Conservation (phyloP, 495 filamentous ascomycete species). For the Baudoinia panamericana region DNA sequence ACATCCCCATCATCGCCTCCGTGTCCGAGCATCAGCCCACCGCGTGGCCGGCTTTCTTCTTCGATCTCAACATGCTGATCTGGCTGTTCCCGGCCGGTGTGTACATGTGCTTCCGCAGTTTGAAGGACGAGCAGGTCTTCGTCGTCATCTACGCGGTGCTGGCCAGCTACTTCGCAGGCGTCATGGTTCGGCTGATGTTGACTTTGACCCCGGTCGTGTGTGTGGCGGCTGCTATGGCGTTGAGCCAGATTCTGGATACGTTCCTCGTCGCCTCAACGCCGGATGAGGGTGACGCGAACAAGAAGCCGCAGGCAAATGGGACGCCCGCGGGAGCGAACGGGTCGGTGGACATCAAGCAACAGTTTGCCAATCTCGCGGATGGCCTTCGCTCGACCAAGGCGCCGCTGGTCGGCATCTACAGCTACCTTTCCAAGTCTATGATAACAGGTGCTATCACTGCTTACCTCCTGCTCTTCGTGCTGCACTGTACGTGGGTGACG, state of each 20-base stretch:
- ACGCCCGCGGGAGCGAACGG: slow-evolving; percentile 38
- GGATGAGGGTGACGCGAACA: neutral
- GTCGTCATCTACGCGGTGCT: slow-evolving; percentile 93
- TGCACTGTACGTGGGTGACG: slow-evolving; percentile 98
- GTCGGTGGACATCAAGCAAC: slow-evolving; percentile 28
- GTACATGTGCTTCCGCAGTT: slow-evolving; percentile 89
- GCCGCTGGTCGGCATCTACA: slow-evolving; percentile 74
- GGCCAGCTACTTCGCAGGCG: slow-evolving; percentile 94
- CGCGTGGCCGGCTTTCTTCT: slow-evolving; percentile 99
- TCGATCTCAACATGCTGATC: slow-evolving; percentile 94
- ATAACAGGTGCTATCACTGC: slow-evolving; percentile 55
- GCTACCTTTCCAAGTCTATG: slow-evolving; percentile 59
- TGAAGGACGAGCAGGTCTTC: slow-evolving; percentile 96
- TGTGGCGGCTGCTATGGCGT: slow-evolving; percentile 78
- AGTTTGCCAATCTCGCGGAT: slow-evolving; percentile 28
- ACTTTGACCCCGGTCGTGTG: slow-evolving; percentile 95
- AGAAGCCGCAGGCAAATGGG: slow-evolving; percentile 25
- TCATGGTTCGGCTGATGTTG: slow-evolving; percentile 98
- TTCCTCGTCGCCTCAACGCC: slow-evolving; percentile 46
- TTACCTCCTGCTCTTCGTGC: slow-evolving; percentile 86
- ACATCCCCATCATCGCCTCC: slow-evolving; percentile 98
- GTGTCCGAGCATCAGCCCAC: slow-evolving; percentile 99
- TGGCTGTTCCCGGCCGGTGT: slow-evolving; percentile 99
- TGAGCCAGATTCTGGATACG: slow-evolving; percentile 79
- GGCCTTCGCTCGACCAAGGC: slow-evolving; percentile 55